A percentile compares a stretch with the other conserved stretches of the same genome.
These are phyloP conservation scores for Mycena latifolia DNA, from an alignment of 768 basidiomycete species.

Conservation along the genomic window DNA sequence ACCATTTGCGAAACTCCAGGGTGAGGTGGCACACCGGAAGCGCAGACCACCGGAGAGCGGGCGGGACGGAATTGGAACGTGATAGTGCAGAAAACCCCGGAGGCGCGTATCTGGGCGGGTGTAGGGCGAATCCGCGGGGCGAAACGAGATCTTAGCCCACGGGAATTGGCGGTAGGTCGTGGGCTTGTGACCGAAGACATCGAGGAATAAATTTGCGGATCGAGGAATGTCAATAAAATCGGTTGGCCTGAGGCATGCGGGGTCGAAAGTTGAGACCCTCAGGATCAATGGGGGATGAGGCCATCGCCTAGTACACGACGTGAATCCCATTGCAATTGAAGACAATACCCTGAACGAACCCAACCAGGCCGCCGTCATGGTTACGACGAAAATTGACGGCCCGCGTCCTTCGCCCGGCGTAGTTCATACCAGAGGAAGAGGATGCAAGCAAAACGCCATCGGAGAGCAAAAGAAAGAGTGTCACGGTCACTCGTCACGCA, in stretches of 20 bases:
- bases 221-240: constrained; percentile 11
- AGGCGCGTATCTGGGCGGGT: not conserved
- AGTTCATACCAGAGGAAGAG: no score
- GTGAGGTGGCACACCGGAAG: not conserved
- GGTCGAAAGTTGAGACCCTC: constrained; percentile 1
- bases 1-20: not conserved
- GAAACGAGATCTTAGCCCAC: not conserved
- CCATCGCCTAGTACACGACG: not conserved
- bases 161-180: not conserved
- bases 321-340: not conserved
- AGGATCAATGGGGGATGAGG: not conserved
- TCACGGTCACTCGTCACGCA: no score
- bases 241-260: not conserved
- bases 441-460: no score
- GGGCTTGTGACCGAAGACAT: not conserved
- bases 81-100: constrained; percentile 5
- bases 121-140: not conserved
- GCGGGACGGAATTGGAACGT: not conserved
- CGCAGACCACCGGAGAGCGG: constrained; percentile 7
- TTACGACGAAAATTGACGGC: no score
- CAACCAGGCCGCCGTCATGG: not conserved
- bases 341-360: not conserved
- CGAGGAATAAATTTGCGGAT: not conserved
- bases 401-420: no score
- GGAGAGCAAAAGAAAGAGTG: no score